Percentiles rank a stretch among this genome's conserved stretches.
Conservation (phyloP, 768 basidiomycete genomes). For the Xerocomus spinulosus region DNA sequence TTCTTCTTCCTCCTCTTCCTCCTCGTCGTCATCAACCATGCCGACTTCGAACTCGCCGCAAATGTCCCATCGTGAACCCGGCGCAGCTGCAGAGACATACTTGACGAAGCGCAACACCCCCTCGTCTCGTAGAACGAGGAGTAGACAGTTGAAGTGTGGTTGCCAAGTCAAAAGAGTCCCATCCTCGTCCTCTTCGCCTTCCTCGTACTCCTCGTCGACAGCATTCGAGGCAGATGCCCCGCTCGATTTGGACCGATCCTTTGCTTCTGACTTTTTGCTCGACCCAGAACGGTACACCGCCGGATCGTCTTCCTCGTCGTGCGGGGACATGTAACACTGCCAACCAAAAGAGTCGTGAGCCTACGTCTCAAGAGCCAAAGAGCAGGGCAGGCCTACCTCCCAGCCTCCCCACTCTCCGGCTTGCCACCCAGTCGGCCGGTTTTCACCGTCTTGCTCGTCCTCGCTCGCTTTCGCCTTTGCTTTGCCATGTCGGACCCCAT, state of each 20-base stretch:
- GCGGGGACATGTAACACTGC: constrained; percentile 92
- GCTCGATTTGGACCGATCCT: constrained; percentile 12
- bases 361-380: background rate
- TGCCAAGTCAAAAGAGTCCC: constrained; percentile 82
- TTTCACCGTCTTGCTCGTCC: constrained; percentile 25
- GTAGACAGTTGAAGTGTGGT: constrained; percentile 83
- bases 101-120: constrained; percentile 94
- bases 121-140: constrained; percentile 88
- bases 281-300: constrained; percentile 78
- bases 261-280: constrained; percentile 34
- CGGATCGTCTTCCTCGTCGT: constrained; percentile 92
- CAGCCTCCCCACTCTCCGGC: constrained; percentile 85
- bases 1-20: constrained; percentile 37
- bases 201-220: constrained; percentile 5
- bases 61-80: constrained; percentile 90
- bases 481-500: constrained; percentile 20
- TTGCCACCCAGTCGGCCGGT: constrained; percentile 53
- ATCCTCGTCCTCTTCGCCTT: constrained; percentile 48
- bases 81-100: constrained; percentile 85
- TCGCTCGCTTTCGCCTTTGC: constrained; percentile 23
- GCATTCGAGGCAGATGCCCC: constrained; percentile 12
- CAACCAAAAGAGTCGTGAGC: background rate
- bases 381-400: constrained; percentile 64
- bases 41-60: constrained; percentile 91
- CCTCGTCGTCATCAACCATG: constrained; percentile 58